These are phyloP conservation scores for Aquilaria yunnanensis DNA, from an alignment of 345 rosid genomes.

Conservation along the genomic window DNA sequence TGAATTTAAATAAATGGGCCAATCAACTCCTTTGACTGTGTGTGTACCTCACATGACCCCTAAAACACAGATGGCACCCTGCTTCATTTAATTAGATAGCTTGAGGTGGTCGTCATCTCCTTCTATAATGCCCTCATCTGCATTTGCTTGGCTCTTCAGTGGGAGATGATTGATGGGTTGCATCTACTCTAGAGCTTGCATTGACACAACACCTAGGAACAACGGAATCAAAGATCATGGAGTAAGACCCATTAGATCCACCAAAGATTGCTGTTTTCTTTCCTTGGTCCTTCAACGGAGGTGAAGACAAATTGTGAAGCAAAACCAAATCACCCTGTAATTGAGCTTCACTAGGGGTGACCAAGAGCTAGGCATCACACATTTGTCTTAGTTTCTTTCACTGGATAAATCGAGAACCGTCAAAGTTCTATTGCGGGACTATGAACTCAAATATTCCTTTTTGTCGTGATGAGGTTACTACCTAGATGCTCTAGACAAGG, in stretches of 20 bases:
- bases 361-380: constrained; percentile 62
- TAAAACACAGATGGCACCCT: too few species aligned
- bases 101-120: too few species aligned
- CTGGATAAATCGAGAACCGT: constrained; percentile 72
- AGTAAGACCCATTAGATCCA: constrained; percentile 15
- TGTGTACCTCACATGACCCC: too few species aligned
- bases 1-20: too few species aligned
- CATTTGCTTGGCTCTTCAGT: neutral
- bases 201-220: constrained; percentile 77
- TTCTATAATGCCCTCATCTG: too few species aligned
- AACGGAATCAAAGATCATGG: constrained; percentile 30
- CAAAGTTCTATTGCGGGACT: constrained; percentile 50
- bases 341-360: constrained; percentile 29
- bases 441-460: constrained; percentile 66
- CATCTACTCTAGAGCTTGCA: constrained; percentile 86
- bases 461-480: constrained; percentile 90
- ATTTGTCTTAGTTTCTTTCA: constrained; percentile 87
- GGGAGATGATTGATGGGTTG: constrained; percentile 59
- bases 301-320: constrained; percentile 36
- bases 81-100: too few species aligned
- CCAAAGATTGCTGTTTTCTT: constrained; percentile 46
- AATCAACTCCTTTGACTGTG: too few species aligned
- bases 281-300: constrained; percentile 37
- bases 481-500: constrained; percentile 92
- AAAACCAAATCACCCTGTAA: constrained; percentile 44